Conservation (phyloP, 768 basidiomycete genomes). For the Paxillus ammoniavirescens region DNA sequence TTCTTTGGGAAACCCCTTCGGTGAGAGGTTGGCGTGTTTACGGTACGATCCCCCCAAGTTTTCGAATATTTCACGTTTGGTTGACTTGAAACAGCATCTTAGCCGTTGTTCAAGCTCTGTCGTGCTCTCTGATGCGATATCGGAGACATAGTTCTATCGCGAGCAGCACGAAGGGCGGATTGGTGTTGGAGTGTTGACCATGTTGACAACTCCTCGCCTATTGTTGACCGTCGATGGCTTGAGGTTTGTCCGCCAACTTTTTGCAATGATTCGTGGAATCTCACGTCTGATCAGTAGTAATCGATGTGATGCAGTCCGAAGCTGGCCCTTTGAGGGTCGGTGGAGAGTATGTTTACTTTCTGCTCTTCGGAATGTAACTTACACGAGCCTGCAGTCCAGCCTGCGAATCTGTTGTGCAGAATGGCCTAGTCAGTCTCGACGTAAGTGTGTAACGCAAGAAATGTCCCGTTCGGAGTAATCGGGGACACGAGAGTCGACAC, state of each 20-base stretch:
- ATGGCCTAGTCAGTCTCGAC: not conserved
- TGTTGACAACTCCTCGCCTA: conserved; percentile 6
- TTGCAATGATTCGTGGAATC: conserved; percentile 1
- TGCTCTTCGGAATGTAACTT: not conserved
- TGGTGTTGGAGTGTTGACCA: conserved; percentile 12
- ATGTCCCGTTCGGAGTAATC: conserved; percentile 1
- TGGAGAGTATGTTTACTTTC: conserved; percentile 11
- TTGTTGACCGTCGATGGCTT: conserved; percentile 9
- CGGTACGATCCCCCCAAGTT: not conserved
- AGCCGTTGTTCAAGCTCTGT: conserved; percentile 17
- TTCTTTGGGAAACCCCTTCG: conserved; percentile 34
- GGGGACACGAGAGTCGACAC: conserved; percentile 1
- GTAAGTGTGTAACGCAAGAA: not conserved
- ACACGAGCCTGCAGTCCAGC: conserved; percentile 1
- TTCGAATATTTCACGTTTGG: not conserved
- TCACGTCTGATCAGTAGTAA: conserved; percentile 6
- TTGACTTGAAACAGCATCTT: conserved; percentile 3
- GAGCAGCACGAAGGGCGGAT: conserved; percentile 10
- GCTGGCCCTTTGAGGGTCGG: conserved; percentile 22
- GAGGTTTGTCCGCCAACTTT: not conserved
- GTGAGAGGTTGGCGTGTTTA: conserved; percentile 9
- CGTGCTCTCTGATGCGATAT: conserved; percentile 4
- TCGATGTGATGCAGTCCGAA: conserved; percentile 18
- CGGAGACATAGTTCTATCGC: not conserved
- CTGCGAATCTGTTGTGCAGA: conserved; percentile 6